A percentile compares a stretch with the other conserved stretches of the same genome.
phyloP scores from a whole-genome alignment of 805 yeast genomes.

The Sporopachydermia lactativora region DNA sequence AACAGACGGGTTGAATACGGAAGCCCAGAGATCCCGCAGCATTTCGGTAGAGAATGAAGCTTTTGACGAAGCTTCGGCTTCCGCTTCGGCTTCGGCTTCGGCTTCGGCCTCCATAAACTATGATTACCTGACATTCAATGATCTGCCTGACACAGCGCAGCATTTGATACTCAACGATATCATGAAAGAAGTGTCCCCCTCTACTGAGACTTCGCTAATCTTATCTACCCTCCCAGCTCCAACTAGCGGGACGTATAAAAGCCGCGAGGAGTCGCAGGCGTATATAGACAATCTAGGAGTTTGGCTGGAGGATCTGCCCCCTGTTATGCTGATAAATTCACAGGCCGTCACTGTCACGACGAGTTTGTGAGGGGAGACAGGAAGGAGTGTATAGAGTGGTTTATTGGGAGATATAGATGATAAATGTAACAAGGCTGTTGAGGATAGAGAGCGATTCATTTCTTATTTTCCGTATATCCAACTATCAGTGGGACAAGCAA shows the following conservation, averaged over 20 bases:
- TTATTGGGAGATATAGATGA: neutral
- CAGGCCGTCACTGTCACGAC: slow-evolving; percentile 96
- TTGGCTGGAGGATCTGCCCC: slow-evolving; percentile 77
- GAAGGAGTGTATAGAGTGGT: neutral
- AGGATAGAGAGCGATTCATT: too few relatives aligned
- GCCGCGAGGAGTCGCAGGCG: slow-evolving; percentile 52
- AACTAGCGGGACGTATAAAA: slow-evolving; percentile 62
- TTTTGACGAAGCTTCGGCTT: neutral
- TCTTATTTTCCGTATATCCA: too few relatives aligned
- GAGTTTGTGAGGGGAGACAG: slow-evolving; percentile 36
- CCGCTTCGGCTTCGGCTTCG: neutral
- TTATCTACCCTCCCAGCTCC: slow-evolving; percentile 91
- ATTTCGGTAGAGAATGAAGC: too few relatives aligned
- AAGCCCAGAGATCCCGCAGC: neutral
- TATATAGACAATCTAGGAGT: slow-evolving; percentile 64
- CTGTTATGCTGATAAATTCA: slow-evolving; percentile 69
- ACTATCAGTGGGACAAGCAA: too few relatives aligned
- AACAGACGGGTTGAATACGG: neutral
- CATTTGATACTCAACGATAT: slow-evolving; percentile 78
- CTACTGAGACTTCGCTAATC: slow-evolving; percentile 47
- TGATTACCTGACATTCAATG: slow-evolving; percentile 47
- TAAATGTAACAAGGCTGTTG: neutral
- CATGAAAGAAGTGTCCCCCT: slow-evolving; percentile 50
- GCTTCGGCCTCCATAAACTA: slow-evolving; percentile 10
- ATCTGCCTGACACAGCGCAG: slow-evolving; percentile 85